Base-by-base conservation (phyloP, 306 rosid genomes). In the Cicer arietinum region DNA sequence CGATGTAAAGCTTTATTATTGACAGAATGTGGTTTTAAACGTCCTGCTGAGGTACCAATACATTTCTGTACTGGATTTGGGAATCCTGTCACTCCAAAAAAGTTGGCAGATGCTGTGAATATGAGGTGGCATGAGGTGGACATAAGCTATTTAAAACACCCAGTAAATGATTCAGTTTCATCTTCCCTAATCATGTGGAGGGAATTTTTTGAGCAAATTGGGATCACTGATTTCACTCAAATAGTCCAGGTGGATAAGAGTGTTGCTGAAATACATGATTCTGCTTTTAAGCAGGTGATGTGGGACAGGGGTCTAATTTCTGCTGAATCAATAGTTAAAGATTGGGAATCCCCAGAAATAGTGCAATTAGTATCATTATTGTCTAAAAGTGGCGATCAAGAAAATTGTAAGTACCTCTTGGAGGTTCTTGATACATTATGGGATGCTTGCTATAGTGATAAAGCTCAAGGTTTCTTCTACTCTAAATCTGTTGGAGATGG, bases 341-440 rank as follows among this genome's bases (percentile, higher is more conserved):
- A 94, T 73, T 94, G 97, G 97, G 97, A 94, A 77, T 91, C 97
- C 51, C 87, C 74, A 54, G 98, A 94, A 73, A 73, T 94, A 51
- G 85, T 80, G 47, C 80, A 90, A 43, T 80, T 94, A 78, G 77
- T 90, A 43, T 79, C 91, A 67, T 48, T 80, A 35, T 76, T 94
- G 84, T 78, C 94, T 54, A 46, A 76, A 78, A 77, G 81, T 79
- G 89, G 92, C 25, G 81, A 85, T 79, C 78, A n/a, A 70, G 83
- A 84, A 71, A 84, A 77, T 77, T 87, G 96, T 81, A 82, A 82
- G 77, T 82, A 85, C 83, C 90, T 91, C 81, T 89, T 91, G 74
- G 91, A 85, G 85, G 83, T 87, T 74, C 84, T 94, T 74, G 97
- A 91, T 84, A 82, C 81, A 57, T 88, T 89, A 84, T 91, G 98